Evolutionary conservation across 345 rosid species (phyloP).

Genomic region (Leavenworthia alabamica): DNA sequence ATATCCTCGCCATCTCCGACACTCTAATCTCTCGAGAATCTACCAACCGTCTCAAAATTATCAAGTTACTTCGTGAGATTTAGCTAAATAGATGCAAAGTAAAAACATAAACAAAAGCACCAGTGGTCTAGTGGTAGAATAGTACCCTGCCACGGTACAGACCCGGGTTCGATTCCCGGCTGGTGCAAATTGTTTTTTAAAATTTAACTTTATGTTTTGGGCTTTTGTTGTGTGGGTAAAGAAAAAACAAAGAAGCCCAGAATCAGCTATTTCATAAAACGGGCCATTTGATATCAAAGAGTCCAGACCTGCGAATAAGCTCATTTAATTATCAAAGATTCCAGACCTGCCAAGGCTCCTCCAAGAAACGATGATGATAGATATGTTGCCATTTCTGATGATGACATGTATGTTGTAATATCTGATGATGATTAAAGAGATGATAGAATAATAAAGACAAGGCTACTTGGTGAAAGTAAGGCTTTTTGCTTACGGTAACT

Average conservation of each 20-base stretch:
- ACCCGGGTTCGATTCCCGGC: conserved; percentile 79
- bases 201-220: too few species aligned
- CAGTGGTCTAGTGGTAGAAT: conserved; percentile 47
- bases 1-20: conserved; percentile 69
- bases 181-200: too few species aligned
- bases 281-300: too few species aligned
- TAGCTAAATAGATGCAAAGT: too few species aligned
- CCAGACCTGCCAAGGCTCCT: too few species aligned
- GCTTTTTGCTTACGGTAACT: neutral
- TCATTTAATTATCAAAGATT: too few species aligned
- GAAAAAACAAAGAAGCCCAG: too few species aligned
- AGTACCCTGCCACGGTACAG: conserved; percentile 75
- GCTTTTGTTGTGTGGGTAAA: too few species aligned
- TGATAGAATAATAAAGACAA: conserved; percentile 48
- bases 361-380: conserved; percentile 29
- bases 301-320: too few species aligned
- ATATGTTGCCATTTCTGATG: conserved; percentile 41
- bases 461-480: conserved; percentile 44
- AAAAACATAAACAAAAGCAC: too few species aligned
- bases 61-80: too few species aligned
- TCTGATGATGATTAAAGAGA: conserved; percentile 38
- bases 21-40: conserved; percentile 59
- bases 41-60: conserved; percentile 19
- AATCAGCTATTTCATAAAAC: too few species aligned
- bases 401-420: neutral